These are phyloP conservation scores for Mayamaea pseudoterrestris DNA, from an alignment of 108 stramenopile species.

Conservation along the genomic window DNA sequence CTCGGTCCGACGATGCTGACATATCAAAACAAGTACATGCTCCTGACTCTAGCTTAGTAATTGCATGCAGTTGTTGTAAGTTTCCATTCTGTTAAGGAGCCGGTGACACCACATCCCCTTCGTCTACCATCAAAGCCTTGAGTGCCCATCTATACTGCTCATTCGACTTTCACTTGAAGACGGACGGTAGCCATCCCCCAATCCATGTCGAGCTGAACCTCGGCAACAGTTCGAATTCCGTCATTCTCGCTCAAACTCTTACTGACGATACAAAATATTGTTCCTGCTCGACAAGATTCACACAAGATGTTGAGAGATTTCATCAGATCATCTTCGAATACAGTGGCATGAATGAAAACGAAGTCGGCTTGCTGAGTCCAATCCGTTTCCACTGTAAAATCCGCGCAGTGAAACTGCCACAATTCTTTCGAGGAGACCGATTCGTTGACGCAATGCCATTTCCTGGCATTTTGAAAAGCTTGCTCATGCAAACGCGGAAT, in stretches of 20 bases:
- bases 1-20: no score
- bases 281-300: neutral
- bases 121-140: neutral
- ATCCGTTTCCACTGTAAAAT: neutral
- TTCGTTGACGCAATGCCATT: neutral
- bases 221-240: neutral
- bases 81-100: no score
- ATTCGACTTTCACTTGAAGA: neutral
- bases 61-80: no score
- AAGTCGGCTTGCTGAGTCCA: neutral
- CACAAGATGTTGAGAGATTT: neutral
- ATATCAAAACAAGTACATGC: no score
- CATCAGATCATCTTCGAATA: slow-evolving; percentile 5
- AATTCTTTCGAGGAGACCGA: neutral
- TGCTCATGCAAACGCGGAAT: neutral
- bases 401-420: slow-evolving; percentile 1
- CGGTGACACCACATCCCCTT: no score
- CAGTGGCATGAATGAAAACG: slow-evolving; percentile 4
- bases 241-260: neutral
- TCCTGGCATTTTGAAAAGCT: neutral
- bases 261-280: slow-evolving; percentile 1
- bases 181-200: slow-evolving; percentile 6
- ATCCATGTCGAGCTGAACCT: slow-evolving; percentile 4
- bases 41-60: no score
- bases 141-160: neutral